A percentile compares a stretch with the other conserved stretches of the same genome.
Conservation (phyloP, 2,329 filamentous ascomycete genomes). For the Rhytidhysteron rufulum region DNA sequence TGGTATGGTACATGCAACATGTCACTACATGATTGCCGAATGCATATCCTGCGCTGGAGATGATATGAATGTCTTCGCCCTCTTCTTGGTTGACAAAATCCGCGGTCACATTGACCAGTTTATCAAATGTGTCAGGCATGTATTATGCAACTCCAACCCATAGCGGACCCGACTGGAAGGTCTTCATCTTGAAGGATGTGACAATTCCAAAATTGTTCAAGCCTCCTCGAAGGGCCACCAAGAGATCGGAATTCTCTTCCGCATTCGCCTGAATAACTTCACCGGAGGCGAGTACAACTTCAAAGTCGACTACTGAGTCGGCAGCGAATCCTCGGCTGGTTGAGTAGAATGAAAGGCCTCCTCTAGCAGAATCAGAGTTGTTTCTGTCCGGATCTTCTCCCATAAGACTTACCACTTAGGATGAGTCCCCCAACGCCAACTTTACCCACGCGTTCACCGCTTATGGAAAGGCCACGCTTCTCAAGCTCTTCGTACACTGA, state of each 20-base stretch:
- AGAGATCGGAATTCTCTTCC: constrained; percentile 26
- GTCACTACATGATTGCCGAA: background rate
- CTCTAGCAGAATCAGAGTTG: background rate
- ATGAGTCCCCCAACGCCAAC: background rate
- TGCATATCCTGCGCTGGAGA: background rate
- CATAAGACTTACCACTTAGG: background rate
- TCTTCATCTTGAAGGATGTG: constrained; percentile 31
- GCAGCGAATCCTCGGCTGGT: background rate
- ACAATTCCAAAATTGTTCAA: constrained; percentile 38
- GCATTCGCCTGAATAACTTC: constrained; percentile 29
- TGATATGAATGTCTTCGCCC: background rate
- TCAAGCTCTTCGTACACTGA: background rate
- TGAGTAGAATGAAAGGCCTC: background rate
- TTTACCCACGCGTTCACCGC: background rate
- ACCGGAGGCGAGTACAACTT: constrained; percentile 31
- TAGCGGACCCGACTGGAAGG: constrained; percentile 14
- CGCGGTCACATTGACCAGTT: background rate
- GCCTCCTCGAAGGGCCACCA: constrained; percentile 34
- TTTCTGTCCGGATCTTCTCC: too few relatives aligned
- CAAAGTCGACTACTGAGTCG: background rate
- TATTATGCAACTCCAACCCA: background rate
- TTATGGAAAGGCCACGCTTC: background rate
- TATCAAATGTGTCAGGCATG: background rate
- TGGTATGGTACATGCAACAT: background rate
- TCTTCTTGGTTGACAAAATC: background rate